Base-by-base conservation (phyloP, 192 early-diverging fungal species). In the Coemansia reversa region DNA sequence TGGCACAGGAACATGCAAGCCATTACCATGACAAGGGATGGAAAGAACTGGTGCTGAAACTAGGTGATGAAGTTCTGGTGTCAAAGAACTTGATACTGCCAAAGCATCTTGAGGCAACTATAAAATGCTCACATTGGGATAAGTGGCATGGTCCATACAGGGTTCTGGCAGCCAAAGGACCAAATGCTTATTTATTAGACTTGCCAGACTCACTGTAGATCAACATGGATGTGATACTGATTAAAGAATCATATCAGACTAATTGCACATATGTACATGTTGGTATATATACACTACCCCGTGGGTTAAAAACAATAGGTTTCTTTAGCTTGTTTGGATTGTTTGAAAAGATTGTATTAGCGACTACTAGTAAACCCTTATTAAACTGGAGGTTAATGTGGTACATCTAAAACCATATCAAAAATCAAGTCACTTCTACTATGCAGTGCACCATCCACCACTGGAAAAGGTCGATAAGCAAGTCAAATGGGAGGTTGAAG, bases 91-190 rank as follows among this genome's bases (percentile, higher is more conserved):
- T 27, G 27, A 27, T 27, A 3, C 27, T 27, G 27, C 27, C 27
- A 27, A 27, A 27, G 27, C 27, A 27, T 60, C 11, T 60, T 4
- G 25, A 47, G 58, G 58, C 58, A 19, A 20, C n/a, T 12, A 59
- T n/a, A 2, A 59, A 59, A 45, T 24, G 23, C 11, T 33, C 39
- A 6, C 20, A 42, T 19, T 59, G 58, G 58, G 58, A 59, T 24
- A 39, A 47, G 39, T 59, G 58, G 58, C 58, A 60, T 24, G 58
- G 58, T 0, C 58, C 23, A 14, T 60, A 60, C 25, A 45, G 47
- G 7, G 58, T 60, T 7, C 25, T 60, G 27, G 16, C 19, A 4
- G 7, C 23, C 5, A 18, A 12, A 3, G 58, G 58, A 20, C 6
- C 42, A 48, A 60, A 60, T 12, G 58, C 58, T 3, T 48, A 60